Evolutionary conservation across 176 grass and related monocot species (phyloP), one percentile per base, ranked within the genome.

Genomic region (Lolium rigidum): DNA sequence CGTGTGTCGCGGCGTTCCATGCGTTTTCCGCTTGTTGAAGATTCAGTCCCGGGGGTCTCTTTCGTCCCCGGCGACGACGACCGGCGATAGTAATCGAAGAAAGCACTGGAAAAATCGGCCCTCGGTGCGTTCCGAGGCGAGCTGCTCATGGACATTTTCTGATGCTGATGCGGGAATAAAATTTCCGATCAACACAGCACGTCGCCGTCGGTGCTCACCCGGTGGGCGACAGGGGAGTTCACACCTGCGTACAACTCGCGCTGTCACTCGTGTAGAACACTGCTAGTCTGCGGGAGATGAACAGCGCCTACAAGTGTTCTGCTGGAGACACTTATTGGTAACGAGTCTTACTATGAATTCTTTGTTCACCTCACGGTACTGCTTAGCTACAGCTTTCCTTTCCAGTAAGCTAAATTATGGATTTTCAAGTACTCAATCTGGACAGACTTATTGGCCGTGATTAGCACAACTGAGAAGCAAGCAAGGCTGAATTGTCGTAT

Each of bases 161-260:
- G 61, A 64, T 28, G 0, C 11, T 14, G 61, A 64, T 6, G 61
- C 59, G 0, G 24, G 61, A 64, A 64, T 26, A 28, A 7, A 64
- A 64, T 64, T 64, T 0, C 22, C 1, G 9, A 35, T 35, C 31
- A 35, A 35, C 31, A 3, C 31, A 35, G 2, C 60, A 63, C 61
- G 61, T 64, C 61, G 61, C 24, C 61, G 24, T 64, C 61, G 24
- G 61, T 64, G 61, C 61, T 64, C 61, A 64, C 61, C 31, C 60
- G 22, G 60, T 63, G 60, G 1, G 60, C 60, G 60, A 62, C 60
- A 62, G 60, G 21, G 60, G 10, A 62, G 60, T 62, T 62, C 60
- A 26, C 11, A 25, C 22, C 60, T 62, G 56, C 56, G 18, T 58
- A 7, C 54, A 1, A 18, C 56, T 61, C 59, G 59, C 59, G 20